phyloP scores from a whole-genome alignment of 2,329 filamentous ascomycete species.

The Bipolaris bicolor region DNA sequence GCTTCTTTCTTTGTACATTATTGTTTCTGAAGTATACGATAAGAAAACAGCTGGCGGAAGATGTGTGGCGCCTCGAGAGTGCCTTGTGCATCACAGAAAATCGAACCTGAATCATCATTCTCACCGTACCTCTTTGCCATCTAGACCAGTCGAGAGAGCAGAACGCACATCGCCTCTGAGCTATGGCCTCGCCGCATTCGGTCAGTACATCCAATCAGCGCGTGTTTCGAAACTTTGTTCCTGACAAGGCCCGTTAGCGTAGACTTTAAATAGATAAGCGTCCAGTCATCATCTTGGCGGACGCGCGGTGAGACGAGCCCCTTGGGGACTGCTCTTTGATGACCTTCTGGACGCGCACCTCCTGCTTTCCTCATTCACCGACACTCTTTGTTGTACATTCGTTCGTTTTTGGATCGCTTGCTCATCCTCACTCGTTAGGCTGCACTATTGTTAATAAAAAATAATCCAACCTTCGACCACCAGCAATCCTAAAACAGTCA shows the following conservation, averaged over 20 bases:
- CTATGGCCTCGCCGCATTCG: neutral
- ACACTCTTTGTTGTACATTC: conserved; percentile 21
- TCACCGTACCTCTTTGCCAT: neutral
- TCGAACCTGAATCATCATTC: neutral
- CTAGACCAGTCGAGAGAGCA: neutral
- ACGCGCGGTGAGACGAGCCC: conserved; percentile 8
- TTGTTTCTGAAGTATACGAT: conserved; percentile 1
- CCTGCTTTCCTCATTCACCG: conserved; percentile 12
- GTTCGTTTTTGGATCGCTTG: conserved; percentile 15
- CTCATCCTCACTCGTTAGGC: conserved; percentile 27
- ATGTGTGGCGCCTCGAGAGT: neutral
- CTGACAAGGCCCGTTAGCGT: conserved; percentile 26
- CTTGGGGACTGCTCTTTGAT: conserved; percentile 8
- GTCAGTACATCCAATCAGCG: conserved; percentile 14
- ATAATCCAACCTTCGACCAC: neutral
- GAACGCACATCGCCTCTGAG: neutral
- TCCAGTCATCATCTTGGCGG: conserved; percentile 7
- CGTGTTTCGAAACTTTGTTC: conserved; percentile 22
- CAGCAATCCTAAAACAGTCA: conserved; percentile 1
- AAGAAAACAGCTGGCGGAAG: neutral
- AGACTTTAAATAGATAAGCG: conserved; percentile 12
- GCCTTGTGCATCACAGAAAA: neutral
- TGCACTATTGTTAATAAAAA: conserved; percentile 16
- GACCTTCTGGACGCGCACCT: conserved; percentile 11
- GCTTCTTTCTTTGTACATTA: conserved; percentile 20